Evolutionary conservation across 2,329 filamentous ascomycete genomes (phyloP).

Genomic region (Colletotrichum endophyticum): DNA sequence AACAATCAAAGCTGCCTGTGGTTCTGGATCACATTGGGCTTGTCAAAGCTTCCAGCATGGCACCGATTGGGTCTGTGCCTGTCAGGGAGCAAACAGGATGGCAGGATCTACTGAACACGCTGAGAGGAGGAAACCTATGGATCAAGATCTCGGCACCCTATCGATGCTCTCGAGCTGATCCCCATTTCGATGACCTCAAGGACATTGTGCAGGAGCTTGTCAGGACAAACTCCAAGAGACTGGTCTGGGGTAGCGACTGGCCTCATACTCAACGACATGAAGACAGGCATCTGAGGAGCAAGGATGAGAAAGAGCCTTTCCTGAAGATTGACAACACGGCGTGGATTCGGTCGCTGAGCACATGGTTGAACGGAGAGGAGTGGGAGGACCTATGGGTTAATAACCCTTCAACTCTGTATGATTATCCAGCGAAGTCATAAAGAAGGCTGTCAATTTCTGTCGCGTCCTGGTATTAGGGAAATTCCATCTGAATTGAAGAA

Average conservation of each 20-base stretch:
- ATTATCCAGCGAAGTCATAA: neutral
- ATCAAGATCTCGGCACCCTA: neutral
- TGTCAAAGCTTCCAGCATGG: neutral
- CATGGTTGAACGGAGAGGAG: neutral
- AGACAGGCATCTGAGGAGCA: neutral
- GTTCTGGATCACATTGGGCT: neutral
- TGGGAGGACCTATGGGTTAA: neutral
- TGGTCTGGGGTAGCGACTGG: neutral
- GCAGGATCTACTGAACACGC: neutral
- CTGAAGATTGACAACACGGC: neutral
- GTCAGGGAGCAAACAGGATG: neutral
- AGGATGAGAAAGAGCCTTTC: neutral
- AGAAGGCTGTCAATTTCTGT: accelerated
- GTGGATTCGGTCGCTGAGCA: neutral
- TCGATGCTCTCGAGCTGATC: neutral
- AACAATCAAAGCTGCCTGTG: neutral
- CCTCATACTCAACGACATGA: neutral
- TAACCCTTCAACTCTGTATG: neutral
- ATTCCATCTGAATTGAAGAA: accelerated
- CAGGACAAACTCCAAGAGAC: neutral
- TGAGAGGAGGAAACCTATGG: neutral
- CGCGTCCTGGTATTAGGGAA: accelerated
- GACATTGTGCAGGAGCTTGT: neutral
- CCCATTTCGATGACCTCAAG: neutral
- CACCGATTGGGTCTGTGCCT: neutral